Percentiles rank a stretch among this genome's conserved stretches.
phyloP scores from a whole-genome alignment of 306 rosid genomes.

The Prunus mume region DNA sequence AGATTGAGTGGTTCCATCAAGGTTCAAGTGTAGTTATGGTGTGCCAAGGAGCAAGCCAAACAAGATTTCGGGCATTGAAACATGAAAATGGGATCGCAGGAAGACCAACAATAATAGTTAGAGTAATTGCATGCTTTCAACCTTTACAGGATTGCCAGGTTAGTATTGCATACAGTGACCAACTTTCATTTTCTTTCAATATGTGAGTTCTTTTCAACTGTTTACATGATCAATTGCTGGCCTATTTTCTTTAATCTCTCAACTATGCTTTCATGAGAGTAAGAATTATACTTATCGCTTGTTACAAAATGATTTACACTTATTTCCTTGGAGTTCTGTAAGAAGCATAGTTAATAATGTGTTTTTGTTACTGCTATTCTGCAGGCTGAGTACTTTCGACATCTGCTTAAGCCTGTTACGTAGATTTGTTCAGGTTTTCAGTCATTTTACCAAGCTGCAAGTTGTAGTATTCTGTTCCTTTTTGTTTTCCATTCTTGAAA shows the following conservation, averaged over 20 bases:
- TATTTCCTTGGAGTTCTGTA: not conserved
- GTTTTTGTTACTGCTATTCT: slow-evolving; percentile 22
- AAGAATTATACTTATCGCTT: not conserved
- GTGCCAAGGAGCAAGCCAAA: slow-evolving; percentile 90
- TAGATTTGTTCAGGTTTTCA: slow-evolving; percentile 36
- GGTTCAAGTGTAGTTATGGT: slow-evolving; percentile 83
- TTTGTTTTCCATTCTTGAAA: slow-evolving; percentile 34
- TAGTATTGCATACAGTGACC: slow-evolving; percentile 23
- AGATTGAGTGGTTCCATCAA: slow-evolving; percentile 34
- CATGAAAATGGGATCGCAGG: slow-evolving; percentile 85
- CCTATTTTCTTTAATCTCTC: not conserved
- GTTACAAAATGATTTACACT: slow-evolving; percentile 4
- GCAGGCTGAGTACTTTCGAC: slow-evolving; percentile 93
- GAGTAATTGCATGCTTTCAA: slow-evolving; percentile 95
- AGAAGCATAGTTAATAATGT: not conserved
- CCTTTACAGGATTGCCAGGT: slow-evolving; percentile 92
- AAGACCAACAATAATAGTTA: slow-evolving; percentile 71
- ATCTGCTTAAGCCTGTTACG: slow-evolving; percentile 90
- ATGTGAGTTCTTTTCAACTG: not conserved
- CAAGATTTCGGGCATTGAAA: slow-evolving; percentile 86
- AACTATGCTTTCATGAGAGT: not conserved
- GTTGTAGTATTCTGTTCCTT: slow-evolving; percentile 36
- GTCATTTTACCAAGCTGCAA: slow-evolving; percentile 38
- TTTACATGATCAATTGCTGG: not conserved
- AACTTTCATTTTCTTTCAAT: not conserved